Base-by-base conservation (phyloP, 345 rosid genomes). In the Ceriops tagal region DNA sequence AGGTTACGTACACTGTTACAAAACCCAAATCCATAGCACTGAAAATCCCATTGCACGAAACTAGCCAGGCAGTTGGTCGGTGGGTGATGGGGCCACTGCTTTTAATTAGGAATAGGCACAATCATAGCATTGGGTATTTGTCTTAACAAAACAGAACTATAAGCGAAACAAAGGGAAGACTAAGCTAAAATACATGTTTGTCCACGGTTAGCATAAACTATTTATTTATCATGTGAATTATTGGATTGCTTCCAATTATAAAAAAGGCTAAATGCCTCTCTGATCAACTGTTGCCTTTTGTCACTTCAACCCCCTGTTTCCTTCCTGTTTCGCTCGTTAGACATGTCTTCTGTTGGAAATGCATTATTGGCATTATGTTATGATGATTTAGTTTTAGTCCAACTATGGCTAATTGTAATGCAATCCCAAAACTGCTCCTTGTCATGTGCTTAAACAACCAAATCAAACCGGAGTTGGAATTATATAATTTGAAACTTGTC, bases 311-410 rank as follows among this genome's bases (percentile, higher is more conserved):
- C 18, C 10, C 28, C 53, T 53, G 35, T 65, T 65, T 58, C 75
- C 64, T 75, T 53, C 71, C 60, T 62, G 61, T 69, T 70, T 75
- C 75, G 69, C 58, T 22, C 61, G 39, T 52, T 53, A 49, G 20
- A 62, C 31, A 18, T 78, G 80, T 82, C 82, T 78, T 73, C 70
- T 46, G 68, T 60, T 82, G 56, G 78, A 55, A 34, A 9, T 67
- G 72, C 71, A 62, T 43, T 18, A 30, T 51, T 43, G 49, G 18
- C 49, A 43, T 43, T 43, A 3, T 43, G 4, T 43, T 43, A 43
- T 43, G 49, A 43, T 43, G 47, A 37, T 9, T 8, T 37, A 37
- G 43, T 37, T 37, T 37, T 39, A 10, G 46, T 39, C 46, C 16
- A 39, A 39, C 46, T 39, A 39, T 39, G 32, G 62, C 62, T 72